Percentiles rank a stretch among this genome's conserved stretches.
phyloP scores from a whole-genome alignment of 176 grass and related monocot species.

The Lolium multiflorum region DNA sequence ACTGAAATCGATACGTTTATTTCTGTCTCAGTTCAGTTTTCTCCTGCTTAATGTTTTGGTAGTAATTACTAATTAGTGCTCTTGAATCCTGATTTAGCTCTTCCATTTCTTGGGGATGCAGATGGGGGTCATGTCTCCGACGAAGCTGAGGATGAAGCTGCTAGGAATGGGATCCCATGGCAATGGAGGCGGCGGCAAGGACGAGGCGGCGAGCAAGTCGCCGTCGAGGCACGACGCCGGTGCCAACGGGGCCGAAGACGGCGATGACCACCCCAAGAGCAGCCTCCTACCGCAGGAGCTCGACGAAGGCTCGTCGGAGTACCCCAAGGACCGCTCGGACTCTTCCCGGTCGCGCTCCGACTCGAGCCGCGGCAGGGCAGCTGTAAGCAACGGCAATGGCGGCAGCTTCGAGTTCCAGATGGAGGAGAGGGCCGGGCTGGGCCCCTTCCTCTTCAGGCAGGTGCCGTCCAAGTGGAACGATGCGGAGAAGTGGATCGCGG shows the following conservation, averaged over 20 bases:
- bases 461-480: conserved; percentile 99
- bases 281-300: conserved; percentile 70
- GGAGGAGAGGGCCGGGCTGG: conserved; percentile 50
- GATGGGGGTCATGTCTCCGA: conserved; percentile 77
- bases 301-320: conserved; percentile 51
- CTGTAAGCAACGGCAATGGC: not conserved
- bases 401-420: conserved; percentile 74
- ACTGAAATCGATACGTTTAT: not conserved
- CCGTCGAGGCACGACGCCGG: conserved; percentile 44
- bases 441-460: conserved; percentile 69
- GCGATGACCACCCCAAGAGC: conserved; percentile 60
- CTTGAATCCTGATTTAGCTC: not conserved
- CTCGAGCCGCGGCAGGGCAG: conserved; percentile 33
- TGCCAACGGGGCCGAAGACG: conserved; percentile 13
- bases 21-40: not conserved
- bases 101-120: conserved; percentile 12
- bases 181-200: too few relatives aligned
- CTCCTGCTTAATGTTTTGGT: not conserved
- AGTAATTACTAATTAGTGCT: not conserved
- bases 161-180: conserved; percentile 53
- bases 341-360: conserved; percentile 45
- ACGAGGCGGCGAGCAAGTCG: conserved; percentile 52
- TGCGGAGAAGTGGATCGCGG: conserved; percentile 92
- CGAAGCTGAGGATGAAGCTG: conserved; percentile 87
- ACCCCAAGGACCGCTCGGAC: conserved; percentile 48